phyloP scores from a whole-genome alignment of 768 basidiomycete genomes.

The Amanita jacksonii region DNA sequence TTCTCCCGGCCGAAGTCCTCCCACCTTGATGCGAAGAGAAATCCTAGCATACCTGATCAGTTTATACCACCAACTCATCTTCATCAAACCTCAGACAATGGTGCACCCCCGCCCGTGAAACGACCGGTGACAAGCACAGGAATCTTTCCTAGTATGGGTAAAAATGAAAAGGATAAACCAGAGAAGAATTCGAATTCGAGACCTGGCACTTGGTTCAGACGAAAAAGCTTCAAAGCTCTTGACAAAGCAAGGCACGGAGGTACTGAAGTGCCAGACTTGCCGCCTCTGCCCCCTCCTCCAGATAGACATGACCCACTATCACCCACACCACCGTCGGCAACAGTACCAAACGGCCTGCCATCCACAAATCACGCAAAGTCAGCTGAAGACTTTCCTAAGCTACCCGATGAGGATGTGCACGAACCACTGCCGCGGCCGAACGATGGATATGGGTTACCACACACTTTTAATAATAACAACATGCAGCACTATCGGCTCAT shows the following conservation, averaged over 20 bases:
- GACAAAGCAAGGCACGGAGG: slow-evolving; percentile 12
- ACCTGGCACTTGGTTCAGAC: slow-evolving; percentile 38
- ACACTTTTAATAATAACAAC: neutral
- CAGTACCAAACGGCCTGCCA: neutral
- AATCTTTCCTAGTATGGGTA: slow-evolving; percentile 18
- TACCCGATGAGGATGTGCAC: too few relatives aligned
- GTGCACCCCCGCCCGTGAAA: too few relatives aligned
- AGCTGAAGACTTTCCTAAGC: too few relatives aligned
- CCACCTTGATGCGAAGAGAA: neutral
- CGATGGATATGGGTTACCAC: too few relatives aligned
- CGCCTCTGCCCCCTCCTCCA: slow-evolving; percentile 5
- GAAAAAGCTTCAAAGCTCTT: slow-evolving; percentile 35
- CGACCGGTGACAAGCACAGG: slow-evolving; percentile 9
- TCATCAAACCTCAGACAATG: too few relatives aligned
- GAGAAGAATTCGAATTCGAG: slow-evolving; percentile 15
- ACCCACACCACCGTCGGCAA: neutral
- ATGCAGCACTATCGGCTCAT: neutral
- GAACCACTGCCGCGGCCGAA: too few relatives aligned
- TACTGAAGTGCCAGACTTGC: slow-evolving; percentile 3
- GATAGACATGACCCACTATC: neutral
- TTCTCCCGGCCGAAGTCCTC: slow-evolving; percentile 1
- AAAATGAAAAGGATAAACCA: slow-evolving; percentile 27
- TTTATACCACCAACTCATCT: neutral
- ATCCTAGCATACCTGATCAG: neutral
- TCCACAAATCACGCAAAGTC: too few relatives aligned